phyloP scores from a whole-genome alignment of 495 filamentous ascomycete species.

The Mycothermus thermophilus region DNA sequence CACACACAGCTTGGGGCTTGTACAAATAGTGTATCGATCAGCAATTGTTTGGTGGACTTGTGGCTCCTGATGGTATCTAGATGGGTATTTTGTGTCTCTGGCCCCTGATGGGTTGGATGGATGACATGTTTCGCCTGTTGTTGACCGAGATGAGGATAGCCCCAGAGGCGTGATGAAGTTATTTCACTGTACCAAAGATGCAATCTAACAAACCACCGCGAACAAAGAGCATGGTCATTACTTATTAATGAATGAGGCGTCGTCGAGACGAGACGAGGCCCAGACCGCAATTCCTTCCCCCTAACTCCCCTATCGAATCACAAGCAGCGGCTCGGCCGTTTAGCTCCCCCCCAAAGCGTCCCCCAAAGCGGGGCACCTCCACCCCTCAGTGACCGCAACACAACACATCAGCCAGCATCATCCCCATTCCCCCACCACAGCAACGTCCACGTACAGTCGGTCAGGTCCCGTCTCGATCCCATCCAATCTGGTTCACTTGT shows the following conservation, averaged over 20 bases:
- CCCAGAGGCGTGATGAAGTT: no score
- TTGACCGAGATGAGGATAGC: conserved; percentile 2
- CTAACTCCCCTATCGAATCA: conserved; percentile 16
- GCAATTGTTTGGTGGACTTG: conserved; percentile 1
- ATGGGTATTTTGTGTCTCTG: background rate
- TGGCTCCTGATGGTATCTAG: background rate
- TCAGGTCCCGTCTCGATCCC: no score
- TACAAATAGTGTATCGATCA: conserved; percentile 19
- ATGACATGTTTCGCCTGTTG: no score
- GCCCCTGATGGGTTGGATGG: no score
- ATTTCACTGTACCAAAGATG: no score
- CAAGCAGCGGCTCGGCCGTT: conserved; percentile 1
- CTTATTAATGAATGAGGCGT: conserved; percentile 7
- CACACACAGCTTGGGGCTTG: no score
- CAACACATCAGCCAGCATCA: background rate
- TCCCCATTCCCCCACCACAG: conserved; percentile 2
- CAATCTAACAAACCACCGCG: no score
- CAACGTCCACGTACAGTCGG: conserved; percentile 1
- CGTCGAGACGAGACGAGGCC: conserved; percentile 15
- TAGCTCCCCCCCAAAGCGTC: conserved; percentile 10
- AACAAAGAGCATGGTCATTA: no score
- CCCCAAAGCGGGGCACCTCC: conserved; percentile 12
- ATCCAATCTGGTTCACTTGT: no score
- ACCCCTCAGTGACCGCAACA: conserved; percentile 7
- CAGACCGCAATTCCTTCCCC: no score